A percentile compares a stretch with the other conserved stretches of the same genome.
phyloP scores from a whole-genome alignment of 2,329 filamentous ascomycete species.

The Pyrenochaeta sp. region DNA sequence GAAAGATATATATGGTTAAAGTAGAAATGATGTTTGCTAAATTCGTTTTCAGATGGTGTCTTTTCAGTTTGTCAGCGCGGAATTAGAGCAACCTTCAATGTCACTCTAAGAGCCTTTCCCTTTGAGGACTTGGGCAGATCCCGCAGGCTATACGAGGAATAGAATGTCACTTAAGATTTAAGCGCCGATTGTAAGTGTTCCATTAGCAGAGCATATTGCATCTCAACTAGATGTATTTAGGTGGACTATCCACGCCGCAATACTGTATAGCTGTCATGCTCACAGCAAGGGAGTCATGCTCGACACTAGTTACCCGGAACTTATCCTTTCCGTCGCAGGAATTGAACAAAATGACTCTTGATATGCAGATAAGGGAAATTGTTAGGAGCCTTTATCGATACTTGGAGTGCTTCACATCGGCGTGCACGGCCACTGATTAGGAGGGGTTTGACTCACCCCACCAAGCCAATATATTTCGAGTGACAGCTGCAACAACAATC shows the following conservation, averaged over 20 bases:
- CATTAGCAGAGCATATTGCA: too few relatives aligned
- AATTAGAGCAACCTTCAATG: conserved; percentile 22
- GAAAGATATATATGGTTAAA: too few relatives aligned
- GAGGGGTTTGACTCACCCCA: conserved; percentile 33
- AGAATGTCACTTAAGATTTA: too few relatives aligned
- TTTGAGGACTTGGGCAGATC: background rate
- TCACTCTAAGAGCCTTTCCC: background rate
- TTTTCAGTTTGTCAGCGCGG: conserved; percentile 41
- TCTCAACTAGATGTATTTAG: too few relatives aligned
- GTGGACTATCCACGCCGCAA: too few relatives aligned
- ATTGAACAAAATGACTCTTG: conserved; percentile 4
- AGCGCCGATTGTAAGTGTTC: too few relatives aligned
- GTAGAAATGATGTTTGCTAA: background rate
- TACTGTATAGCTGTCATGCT: too few relatives aligned
- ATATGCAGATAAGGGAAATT: conserved; percentile 22
- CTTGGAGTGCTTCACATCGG: conserved; percentile 22
- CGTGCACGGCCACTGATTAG: conserved; percentile 15
- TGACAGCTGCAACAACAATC: conserved; percentile 17
- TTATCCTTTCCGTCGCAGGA: background rate
- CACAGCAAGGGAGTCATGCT: background rate
- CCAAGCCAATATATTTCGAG: conserved; percentile 37
- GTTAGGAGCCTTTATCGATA: conserved; percentile 25
- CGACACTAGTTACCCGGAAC: background rate
- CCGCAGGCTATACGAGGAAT: too few relatives aligned
- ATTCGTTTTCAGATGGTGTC: background rate